Evolutionary conservation across 495 filamentous ascomycete species (phyloP), one percentile per base, ranked within the genome.

Genomic region (Oidiodendron maius): DNA sequence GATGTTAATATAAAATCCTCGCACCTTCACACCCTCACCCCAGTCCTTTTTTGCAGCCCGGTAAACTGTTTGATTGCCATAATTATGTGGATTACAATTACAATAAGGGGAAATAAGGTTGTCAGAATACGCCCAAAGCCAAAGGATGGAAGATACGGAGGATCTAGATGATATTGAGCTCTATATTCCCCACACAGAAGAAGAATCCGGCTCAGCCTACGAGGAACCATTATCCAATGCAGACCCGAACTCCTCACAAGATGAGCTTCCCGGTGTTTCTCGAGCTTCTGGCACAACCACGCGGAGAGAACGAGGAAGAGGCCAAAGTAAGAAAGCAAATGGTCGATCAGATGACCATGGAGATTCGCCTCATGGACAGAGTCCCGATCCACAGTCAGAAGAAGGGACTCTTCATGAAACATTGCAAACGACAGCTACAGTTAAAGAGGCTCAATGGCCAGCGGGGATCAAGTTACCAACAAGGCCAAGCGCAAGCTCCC

Each of bases 171-270:
- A 28, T 40, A 21, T 46, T 41, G 50, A 42, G 44, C 46, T 28
- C 40, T 42, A 40, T 28, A 24, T 44, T 46, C 12, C 15, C 26
- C 4, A 32, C 38, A 22, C 18, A 12, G 48, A 51, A 28, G 43
- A 57, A 38, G 54, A 52, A 28, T 60, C 57, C 44, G 60, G 48
- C 42, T 51, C 52, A 40, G 51, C 46, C 36, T 59, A 59, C 50
- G 52, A 54, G 51, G 22, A 40, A 12, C 44, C 48, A 1, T n/a
- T n/a, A n/a, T 54, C 53, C 4, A 38, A 46, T 44, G 52, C 41
- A 17, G 8, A 41, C 13, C 44, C 34, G 30, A 5, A 8, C 2
- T 32, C 41, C 24, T 39, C 48, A 28, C 42, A 50, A 51, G 25
- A 39, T 26, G 46, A 47, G 20, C 16, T 30, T 9, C 18, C 16